phyloP scores from a whole-genome alignment of 805 yeast genomes.

The Ogataea methanolica region DNA sequence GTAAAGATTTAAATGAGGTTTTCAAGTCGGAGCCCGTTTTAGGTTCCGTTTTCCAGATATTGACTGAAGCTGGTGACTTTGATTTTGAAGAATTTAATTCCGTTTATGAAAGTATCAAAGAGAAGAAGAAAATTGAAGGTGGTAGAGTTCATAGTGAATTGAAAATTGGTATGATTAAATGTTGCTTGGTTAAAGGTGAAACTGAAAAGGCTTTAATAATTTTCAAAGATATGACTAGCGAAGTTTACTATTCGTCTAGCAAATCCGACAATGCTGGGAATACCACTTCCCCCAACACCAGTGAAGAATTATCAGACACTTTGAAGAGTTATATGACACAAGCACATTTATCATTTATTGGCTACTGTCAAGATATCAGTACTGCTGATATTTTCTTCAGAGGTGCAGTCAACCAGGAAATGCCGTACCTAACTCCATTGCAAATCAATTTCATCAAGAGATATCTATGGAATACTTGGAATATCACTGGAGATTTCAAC shows the following conservation, averaged over 20 bases:
- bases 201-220: conserved; percentile 57
- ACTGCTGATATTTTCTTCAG: conserved; percentile 73
- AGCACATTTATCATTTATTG: conserved; percentile 74
- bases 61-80: conserved; percentile 54
- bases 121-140: conserved; percentile 21
- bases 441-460: conserved; percentile 70
- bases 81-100: conserved; percentile 54
- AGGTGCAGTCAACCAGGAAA: conserved; percentile 57
- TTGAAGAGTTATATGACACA: conserved; percentile 53
- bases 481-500: conserved; percentile 49
- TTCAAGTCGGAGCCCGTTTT: conserved; percentile 63
- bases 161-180: conserved; percentile 66
- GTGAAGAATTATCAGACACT: conserved; percentile 23
- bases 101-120: conserved; percentile 39
- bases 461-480: conserved; percentile 58
- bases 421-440: conserved; percentile 67
- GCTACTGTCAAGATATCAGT: conserved; percentile 63
- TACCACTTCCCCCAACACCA: too few species aligned
- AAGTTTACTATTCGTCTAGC: conserved; percentile 29
- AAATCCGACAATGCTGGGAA: conserved; percentile 10
- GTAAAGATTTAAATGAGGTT: conserved; percentile 39
- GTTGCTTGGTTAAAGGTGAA: conserved; percentile 60
- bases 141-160: conserved; percentile 37
- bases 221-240: conserved; percentile 54
- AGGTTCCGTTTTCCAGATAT: conserved; percentile 64